A percentile compares a stretch with the other conserved stretches of the same genome.
phyloP scores from a whole-genome alignment of 2,329 filamentous ascomycete species.

The Fusarium globosum region DNA sequence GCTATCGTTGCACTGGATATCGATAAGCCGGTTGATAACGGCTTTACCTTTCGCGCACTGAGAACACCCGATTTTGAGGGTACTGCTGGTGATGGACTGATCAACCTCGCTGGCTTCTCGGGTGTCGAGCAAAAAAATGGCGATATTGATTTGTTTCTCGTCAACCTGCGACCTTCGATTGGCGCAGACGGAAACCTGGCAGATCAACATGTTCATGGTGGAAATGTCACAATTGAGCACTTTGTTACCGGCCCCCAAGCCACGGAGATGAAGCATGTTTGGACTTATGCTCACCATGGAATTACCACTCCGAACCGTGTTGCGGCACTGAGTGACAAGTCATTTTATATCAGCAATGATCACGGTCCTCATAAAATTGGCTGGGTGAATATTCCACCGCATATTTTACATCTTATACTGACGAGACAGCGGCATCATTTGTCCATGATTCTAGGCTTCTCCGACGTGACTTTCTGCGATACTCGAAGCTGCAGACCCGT shows the following conservation, averaged over 20 bases:
- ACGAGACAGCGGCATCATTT: constrained; percentile 26
- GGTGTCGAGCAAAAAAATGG: constrained; percentile 43
- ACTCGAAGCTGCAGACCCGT: constrained; percentile 33
- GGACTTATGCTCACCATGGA: constrained; percentile 22
- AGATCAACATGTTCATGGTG: constrained; percentile 25
- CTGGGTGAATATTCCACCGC: background rate
- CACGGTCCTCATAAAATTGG: constrained; percentile 35
- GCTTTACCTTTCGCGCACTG: constrained; percentile 41
- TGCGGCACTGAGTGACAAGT: constrained; percentile 5
- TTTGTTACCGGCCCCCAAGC: constrained; percentile 16
- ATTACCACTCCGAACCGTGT: constrained; percentile 41
- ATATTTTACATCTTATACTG: background rate
- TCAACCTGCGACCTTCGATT: constrained; percentile 34
- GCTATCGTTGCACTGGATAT: constrained; percentile 49
- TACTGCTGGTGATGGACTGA: constrained; percentile 45
- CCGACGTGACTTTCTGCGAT: constrained; percentile 47
- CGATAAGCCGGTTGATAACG: constrained; percentile 41
- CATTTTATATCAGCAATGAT: constrained; percentile 37
- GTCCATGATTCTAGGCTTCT: constrained; percentile 37
- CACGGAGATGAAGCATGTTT: constrained; percentile 28
- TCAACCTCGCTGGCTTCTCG: constrained; percentile 47
- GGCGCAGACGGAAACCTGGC: constrained; percentile 7
- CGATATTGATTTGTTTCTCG: constrained; percentile 19
- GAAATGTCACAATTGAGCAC: constrained; percentile 33
- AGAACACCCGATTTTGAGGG: constrained; percentile 45